Conservation (phyloP, 306 rosid species). For the Casuarina equisetifolia region DNA sequence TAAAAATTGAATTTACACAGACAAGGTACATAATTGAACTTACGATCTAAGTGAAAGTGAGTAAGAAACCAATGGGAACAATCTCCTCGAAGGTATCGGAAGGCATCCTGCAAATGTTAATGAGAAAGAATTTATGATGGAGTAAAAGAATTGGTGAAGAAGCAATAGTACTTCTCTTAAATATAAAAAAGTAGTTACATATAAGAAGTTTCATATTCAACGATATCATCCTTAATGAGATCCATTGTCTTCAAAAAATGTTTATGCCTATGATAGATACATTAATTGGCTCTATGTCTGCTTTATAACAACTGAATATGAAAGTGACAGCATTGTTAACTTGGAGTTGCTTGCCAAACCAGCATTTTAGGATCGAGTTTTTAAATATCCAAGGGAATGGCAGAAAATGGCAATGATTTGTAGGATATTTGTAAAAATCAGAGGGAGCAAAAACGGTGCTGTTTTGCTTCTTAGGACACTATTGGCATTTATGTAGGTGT, state of each 20-base stretch:
- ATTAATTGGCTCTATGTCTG: constrained; percentile 3
- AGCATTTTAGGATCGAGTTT: constrained; percentile 18
- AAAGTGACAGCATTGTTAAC: constrained; percentile 20
- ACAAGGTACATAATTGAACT: constrained; percentile 34
- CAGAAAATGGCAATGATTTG: neutral
- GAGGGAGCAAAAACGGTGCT: too few species aligned
- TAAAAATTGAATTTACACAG: constrained; percentile 12
- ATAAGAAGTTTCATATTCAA: neutral
- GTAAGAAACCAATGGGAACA: constrained; percentile 96
- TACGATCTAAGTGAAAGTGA: constrained; percentile 98
- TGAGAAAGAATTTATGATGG: constrained; percentile 22
- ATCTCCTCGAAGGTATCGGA: constrained; percentile 83
- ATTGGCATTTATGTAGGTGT: too few species aligned
- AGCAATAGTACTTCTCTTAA: neutral
- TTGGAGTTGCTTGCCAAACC: constrained; percentile 15
- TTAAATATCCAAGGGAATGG: neutral
- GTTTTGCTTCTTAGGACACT: too few species aligned
- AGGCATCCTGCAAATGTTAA: constrained; percentile 77
- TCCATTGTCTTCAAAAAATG: neutral
- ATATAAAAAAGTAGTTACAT: neutral
- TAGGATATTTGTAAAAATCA: too few species aligned
- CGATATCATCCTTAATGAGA: neutral
- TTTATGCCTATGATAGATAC: neutral
- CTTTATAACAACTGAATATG: neutral
- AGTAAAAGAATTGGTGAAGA: neutral